These are phyloP conservation scores for Coriolopsis trogii DNA, from an alignment of 1,284 basidiomycete species.

Conservation along the genomic window DNA sequence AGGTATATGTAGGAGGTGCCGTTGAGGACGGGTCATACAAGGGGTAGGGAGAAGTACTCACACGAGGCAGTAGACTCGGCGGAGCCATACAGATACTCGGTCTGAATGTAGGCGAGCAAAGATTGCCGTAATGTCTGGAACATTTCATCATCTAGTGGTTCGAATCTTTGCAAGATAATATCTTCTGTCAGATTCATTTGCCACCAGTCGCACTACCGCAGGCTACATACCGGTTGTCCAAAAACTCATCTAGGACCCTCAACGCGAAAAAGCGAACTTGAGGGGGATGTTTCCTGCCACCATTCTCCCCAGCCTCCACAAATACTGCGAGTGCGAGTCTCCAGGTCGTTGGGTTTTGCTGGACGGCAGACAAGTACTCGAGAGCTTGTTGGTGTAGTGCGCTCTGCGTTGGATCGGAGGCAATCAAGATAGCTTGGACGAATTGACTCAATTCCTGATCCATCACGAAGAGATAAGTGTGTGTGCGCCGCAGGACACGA, in stretches of 20 bases:
- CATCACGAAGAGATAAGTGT: constrained; percentile 43
- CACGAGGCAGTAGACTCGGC: constrained; percentile 77
- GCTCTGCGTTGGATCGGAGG: constrained; percentile 75
- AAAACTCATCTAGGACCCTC: constrained; percentile 83
- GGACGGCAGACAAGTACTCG: constrained; percentile 76
- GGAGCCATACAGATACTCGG: constrained; percentile 77
- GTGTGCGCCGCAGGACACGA: constrained; percentile 18
- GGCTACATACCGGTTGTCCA: constrained; percentile 76
- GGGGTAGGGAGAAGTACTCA: constrained; percentile 44
- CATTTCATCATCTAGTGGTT: constrained; percentile 67
- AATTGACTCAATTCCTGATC: constrained; percentile 76
- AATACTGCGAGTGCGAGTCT: constrained; percentile 76
- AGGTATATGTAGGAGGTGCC: constrained; percentile 4
- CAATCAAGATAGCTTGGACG: constrained; percentile 83
- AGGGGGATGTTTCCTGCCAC: constrained; percentile 65
- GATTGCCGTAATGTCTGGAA: constrained; percentile 73
- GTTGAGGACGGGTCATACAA: not conserved
- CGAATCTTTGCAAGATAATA: constrained; percentile 50
- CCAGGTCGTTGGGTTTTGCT: constrained; percentile 81
- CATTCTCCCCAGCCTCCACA: constrained; percentile 59
- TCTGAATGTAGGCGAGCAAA: constrained; percentile 74
- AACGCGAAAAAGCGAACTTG: constrained; percentile 87
- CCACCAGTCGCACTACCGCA: not conserved
- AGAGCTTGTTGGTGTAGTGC: constrained; percentile 79
- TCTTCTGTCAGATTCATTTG: not conserved